Evolutionary conservation across 2,329 filamentous ascomycete species (phyloP).

Genomic region (Aaosphaeria pasadenensis): DNA sequence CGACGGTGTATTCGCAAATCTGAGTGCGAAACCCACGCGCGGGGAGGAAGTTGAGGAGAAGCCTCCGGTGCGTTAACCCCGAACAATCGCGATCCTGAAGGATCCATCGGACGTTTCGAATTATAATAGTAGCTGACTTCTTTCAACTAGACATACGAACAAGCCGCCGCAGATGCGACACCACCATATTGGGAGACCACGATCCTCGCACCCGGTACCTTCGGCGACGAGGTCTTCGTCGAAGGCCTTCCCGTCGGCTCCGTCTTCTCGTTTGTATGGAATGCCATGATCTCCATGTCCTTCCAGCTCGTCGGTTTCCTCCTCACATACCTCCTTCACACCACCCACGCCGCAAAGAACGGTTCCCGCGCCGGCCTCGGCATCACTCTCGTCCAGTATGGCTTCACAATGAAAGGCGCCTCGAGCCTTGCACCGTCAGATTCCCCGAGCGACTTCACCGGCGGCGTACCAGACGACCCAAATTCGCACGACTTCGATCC

Average conservation of each 20-base stretch:
- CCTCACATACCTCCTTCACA: conserved; percentile 95
- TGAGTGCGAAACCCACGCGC: conserved; percentile 84
- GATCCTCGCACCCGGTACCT: conserved; percentile 87
- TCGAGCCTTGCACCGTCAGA: conserved; percentile 33
- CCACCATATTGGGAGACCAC: conserved; percentile 99
- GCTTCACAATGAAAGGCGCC: conserved; percentile 85
- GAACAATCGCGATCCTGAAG: background rate
- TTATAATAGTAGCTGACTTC: conserved; percentile 32
- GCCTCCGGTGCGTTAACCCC: conserved; percentile 70
- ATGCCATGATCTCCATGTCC: conserved; percentile 91
- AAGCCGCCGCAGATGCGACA: conserved; percentile 92
- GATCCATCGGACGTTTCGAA: background rate
- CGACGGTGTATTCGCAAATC: conserved; percentile 94
- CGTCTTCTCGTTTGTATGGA: conserved; percentile 85
- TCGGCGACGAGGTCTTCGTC: conserved; percentile 93
- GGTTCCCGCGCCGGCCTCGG: conserved; percentile 91
- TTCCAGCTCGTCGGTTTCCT: conserved; percentile 97
- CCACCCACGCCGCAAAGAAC: conserved; percentile 96
- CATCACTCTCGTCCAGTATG: conserved; percentile 93
- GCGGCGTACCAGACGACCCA: conserved; percentile 74
- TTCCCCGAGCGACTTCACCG: conserved; percentile 49
- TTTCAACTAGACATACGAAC: conserved; percentile 78
- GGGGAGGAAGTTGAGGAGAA: conserved; percentile 82
- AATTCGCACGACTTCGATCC: conserved; percentile 89
- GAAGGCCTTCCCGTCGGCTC: conserved; percentile 92